Evolutionary conservation across 108 stramenopile species (phyloP).

Genomic region (Ochromonas danica): DNA sequence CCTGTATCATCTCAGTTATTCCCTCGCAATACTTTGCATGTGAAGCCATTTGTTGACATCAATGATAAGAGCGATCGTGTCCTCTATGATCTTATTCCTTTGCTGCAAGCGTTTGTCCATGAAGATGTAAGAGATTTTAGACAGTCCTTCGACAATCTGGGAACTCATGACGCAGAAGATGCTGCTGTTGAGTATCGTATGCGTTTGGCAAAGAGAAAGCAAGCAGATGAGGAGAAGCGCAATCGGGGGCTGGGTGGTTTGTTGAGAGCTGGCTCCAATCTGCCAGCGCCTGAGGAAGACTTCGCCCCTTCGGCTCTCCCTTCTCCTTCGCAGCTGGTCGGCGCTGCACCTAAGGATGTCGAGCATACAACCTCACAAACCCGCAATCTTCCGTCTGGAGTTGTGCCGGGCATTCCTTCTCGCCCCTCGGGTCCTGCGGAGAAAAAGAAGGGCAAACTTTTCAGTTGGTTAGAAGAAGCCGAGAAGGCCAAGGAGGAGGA

Average conservation of each 20-base stretch:
- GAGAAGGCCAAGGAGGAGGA: background rate
- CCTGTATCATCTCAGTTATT: conserved; percentile 72
- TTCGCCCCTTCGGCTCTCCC: background rate
- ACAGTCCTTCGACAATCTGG: conserved; percentile 41
- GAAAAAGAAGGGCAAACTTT: conserved; percentile 21
- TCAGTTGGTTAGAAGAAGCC: background rate
- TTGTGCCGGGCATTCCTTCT: no score
- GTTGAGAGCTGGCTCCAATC: background rate
- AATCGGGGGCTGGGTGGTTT: conserved; percentile 29
- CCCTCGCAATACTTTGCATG: conserved; percentile 84
- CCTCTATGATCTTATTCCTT: conserved; percentile 54
- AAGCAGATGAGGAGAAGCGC: background rate
- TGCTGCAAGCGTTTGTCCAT: conserved; percentile 57
- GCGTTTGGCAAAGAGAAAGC: background rate
- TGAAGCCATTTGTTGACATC: conserved; percentile 86
- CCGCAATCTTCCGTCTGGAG: no score
- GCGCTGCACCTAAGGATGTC: no score
- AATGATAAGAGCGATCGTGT: conserved; percentile 48
- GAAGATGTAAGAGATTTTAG: conserved; percentile 53
- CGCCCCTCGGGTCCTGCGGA: no score
- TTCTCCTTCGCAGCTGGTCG: background rate
- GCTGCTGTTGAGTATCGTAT: conserved; percentile 44
- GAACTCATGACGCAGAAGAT: conserved; percentile 48
- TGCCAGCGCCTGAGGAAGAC: background rate
- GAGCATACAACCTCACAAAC: no score